Conservation (phyloP, 2,329 filamentous ascomycete genomes). For the Bisporella sp. region DNA sequence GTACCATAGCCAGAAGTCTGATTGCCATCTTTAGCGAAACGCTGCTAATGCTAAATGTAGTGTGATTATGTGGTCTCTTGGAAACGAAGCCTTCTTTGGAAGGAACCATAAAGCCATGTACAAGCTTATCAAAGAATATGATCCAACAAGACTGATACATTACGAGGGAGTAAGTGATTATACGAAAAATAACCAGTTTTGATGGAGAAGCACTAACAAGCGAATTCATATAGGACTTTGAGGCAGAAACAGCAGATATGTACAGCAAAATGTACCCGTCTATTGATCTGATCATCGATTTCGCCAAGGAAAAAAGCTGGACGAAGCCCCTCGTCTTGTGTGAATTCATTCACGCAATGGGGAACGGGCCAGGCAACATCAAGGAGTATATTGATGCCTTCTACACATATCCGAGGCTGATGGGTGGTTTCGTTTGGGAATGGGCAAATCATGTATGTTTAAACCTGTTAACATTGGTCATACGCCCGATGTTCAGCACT, state of each 20-base stretch:
- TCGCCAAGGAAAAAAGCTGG: slow-evolving; percentile 10
- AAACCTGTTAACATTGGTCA: background rate
- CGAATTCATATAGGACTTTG: slow-evolving; percentile 30
- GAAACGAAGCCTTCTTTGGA: slow-evolving; percentile 53
- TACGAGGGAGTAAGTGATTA: slow-evolving; percentile 30
- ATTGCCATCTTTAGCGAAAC: too few species aligned
- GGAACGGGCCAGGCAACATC: slow-evolving; percentile 50
- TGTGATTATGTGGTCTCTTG: slow-evolving; percentile 51
- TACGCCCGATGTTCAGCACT: background rate
- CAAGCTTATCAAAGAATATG: slow-evolving; percentile 41
- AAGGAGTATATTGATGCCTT: slow-evolving; percentile 50
- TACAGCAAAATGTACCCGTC: slow-evolving; percentile 46
- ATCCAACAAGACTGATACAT: slow-evolving; percentile 45
- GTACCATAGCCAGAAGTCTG: too few species aligned
- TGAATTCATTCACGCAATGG: slow-evolving; percentile 42
- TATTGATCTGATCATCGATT: slow-evolving; percentile 6
- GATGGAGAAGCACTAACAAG: slow-evolving; percentile 24
- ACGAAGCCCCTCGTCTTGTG: slow-evolving; percentile 30
- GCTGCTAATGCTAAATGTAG: slow-evolving; percentile 17
- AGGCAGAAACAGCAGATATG: slow-evolving; percentile 45
- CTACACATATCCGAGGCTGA: slow-evolving; percentile 42
- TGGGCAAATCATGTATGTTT: slow-evolving; percentile 33
- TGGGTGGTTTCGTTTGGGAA: slow-evolving; percentile 46
- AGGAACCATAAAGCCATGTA: slow-evolving; percentile 49
- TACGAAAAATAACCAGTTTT: too few species aligned